These are phyloP conservation scores for Sporothrix mexicana DNA, from an alignment of 2,329 filamentous ascomycete genomes.

Conservation along the genomic window DNA sequence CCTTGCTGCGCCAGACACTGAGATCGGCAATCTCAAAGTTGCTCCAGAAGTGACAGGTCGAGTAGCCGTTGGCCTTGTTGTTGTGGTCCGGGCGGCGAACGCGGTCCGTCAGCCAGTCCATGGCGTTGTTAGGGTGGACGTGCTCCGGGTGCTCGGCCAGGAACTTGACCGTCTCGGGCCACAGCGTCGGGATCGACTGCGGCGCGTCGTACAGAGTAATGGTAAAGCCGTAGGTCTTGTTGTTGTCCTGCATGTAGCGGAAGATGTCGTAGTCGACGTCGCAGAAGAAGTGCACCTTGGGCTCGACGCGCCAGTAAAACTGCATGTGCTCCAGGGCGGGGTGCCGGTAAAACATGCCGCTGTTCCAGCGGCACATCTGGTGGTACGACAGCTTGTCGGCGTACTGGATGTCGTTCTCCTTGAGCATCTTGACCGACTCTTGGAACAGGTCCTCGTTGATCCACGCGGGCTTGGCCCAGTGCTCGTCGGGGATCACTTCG, in stretches of 20 bases:
- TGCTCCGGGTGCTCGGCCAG: slow-evolving; percentile 82
- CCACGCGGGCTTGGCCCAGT: slow-evolving; percentile 92
- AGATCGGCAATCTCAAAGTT: slow-evolving; percentile 98
- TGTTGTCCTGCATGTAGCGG: slow-evolving; percentile 95
- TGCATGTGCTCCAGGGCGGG: slow-evolving; percentile 80
- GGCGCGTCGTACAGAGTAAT: slow-evolving; percentile 96
- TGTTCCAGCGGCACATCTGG: slow-evolving; percentile 99
- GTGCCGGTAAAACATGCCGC: slow-evolving; percentile 96
- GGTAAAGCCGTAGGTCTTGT: slow-evolving; percentile 99
- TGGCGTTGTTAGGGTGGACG: slow-evolving; percentile 81
- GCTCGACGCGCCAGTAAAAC: slow-evolving; percentile 99
- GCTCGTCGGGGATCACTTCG: slow-evolving; percentile 88
- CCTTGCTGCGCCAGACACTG: slow-evolving; percentile 86
- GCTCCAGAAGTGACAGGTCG: slow-evolving; percentile 98
- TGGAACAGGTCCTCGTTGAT: slow-evolving; percentile 86
- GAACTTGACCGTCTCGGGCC: slow-evolving; percentile 96
- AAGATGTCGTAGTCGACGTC: slow-evolving; percentile 98
- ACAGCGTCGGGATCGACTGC: slow-evolving; percentile 81
- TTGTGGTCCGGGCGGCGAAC: slow-evolving; percentile 79
- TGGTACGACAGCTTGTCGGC: slow-evolving; percentile 89
- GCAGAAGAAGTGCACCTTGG: slow-evolving; percentile 99
- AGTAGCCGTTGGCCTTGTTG: slow-evolving; percentile 84
- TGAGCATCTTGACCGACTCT: slow-evolving; percentile 81
- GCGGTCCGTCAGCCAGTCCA: slow-evolving; percentile 85
- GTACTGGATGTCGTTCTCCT: slow-evolving; percentile 89